phyloP scores from a whole-genome alignment of 495 filamentous ascomycete genomes.

The Mytilinidion resinicola region DNA sequence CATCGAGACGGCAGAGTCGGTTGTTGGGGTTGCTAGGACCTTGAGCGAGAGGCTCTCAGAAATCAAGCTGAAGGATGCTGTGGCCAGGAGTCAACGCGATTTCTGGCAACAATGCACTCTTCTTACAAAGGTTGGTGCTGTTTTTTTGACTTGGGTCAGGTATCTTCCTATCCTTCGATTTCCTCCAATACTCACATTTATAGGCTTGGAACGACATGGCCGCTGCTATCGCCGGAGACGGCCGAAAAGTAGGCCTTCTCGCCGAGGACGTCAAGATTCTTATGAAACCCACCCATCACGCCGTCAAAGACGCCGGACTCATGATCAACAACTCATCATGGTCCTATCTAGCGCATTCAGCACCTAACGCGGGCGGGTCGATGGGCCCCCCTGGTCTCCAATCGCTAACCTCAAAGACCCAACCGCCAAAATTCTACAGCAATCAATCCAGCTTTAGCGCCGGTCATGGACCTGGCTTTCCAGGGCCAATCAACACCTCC shows the following conservation, averaged over 20 bases:
- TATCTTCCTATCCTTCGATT: neutral
- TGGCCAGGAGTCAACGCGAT: constrained; percentile 62
- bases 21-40: constrained; percentile 59
- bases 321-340: constrained; percentile 74
- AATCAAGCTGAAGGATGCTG: constrained; percentile 77
- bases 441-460: constrained; percentile 1
- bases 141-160: neutral
- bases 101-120: constrained; percentile 78
- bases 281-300: constrained; percentile 68
- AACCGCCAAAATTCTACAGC: constrained; percentile 14
- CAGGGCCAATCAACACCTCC: constrained; percentile 26
- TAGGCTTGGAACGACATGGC: constrained; percentile 66
- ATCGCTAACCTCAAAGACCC: constrained; percentile 1
- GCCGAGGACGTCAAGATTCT: constrained; percentile 60
- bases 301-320: constrained; percentile 66
- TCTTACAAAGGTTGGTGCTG: constrained; percentile 52
- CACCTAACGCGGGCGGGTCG: neutral
- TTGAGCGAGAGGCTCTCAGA: constrained; percentile 65
- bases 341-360: constrained; percentile 45
- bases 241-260: constrained; percentile 62
- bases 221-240: constrained; percentile 44
- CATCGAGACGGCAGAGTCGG: constrained; percentile 55
- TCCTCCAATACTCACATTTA: constrained; percentile 7
- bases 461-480: constrained; percentile 5
- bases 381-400: neutral